Percentiles rank a stretch among this genome's conserved stretches.
These are phyloP conservation scores for Fusarium sororula DNA, from an alignment of 2,329 filamentous ascomycete species.

Conservation along the genomic window DNA sequence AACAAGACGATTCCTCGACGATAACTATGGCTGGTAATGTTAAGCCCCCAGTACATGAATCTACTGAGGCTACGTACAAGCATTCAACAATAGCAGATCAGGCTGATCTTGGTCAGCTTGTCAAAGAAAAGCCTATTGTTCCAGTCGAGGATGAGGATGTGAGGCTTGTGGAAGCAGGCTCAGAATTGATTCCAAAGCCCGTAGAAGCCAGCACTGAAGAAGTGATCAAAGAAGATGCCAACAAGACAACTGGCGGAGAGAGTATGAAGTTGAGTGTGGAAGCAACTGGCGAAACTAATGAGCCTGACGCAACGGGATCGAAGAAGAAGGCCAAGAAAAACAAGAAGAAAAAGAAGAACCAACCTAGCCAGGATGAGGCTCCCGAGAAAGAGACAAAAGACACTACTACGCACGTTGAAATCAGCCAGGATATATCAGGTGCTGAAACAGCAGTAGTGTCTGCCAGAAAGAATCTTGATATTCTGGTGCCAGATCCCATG, in stretches of 20 bases:
- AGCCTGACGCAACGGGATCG: conserved; percentile 7
- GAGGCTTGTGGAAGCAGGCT: not conserved
- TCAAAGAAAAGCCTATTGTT: not conserved
- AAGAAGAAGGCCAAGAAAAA: conserved; percentile 48
- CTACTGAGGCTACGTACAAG: not conserved
- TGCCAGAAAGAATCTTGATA: not conserved
- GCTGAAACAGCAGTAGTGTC: not conserved
- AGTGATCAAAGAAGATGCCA: not conserved
- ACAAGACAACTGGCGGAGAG: not conserved
- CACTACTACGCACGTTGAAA: not conserved
- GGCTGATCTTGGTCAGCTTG: not conserved
- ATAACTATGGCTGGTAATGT: not conserved
- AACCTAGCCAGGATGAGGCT: conserved; percentile 14
- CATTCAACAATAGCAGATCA: not conserved
- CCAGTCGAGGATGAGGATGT: not conserved
- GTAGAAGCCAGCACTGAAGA: not conserved
- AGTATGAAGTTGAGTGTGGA: not conserved
- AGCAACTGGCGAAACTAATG: conserved; percentile 6
- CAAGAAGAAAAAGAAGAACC: conserved; percentile 44
- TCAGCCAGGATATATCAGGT: not conserved
- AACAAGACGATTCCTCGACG: not conserved
- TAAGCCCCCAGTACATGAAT: not conserved
- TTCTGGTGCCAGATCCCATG: not conserved
- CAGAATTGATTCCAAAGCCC: not conserved
- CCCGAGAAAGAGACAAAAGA: conserved; percentile 4